These are phyloP conservation scores for Cerrena zonata DNA, from an alignment of 1,284 basidiomycete species.

Conservation along the genomic window DNA sequence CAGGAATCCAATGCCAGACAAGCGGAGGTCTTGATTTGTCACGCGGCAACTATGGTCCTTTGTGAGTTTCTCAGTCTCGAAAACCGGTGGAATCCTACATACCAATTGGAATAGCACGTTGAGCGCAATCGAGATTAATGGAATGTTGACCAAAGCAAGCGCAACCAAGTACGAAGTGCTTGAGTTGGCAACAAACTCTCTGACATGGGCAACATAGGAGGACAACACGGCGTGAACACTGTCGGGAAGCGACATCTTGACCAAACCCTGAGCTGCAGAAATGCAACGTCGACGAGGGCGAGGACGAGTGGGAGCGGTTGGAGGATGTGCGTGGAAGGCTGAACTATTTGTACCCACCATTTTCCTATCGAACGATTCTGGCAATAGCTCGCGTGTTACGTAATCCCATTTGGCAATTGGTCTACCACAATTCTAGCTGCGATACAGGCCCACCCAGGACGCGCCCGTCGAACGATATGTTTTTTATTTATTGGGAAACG, in stretches of 20 bases:
- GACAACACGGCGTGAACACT: conserved; percentile 40
- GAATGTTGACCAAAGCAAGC: conserved; percentile 34
- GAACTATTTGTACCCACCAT: conserved; percentile 1
- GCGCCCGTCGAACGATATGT: no score
- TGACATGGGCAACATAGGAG: conserved; percentile 40
- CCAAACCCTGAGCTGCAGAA: background rate
- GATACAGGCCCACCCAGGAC: background rate
- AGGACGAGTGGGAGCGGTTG: conserved; percentile 6
- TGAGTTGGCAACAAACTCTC: conserved; percentile 25
- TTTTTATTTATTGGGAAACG: no score
- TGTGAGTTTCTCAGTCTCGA: background rate
- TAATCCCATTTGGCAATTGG: conserved; percentile 6
- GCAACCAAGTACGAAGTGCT: conserved; percentile 25
- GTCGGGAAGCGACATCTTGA: conserved; percentile 36
- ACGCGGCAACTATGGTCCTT: conserved; percentile 35
- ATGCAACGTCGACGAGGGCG: background rate
- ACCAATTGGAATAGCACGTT: conserved; percentile 63
- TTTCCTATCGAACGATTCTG: conserved; percentile 12
- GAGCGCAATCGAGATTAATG: conserved; percentile 43
- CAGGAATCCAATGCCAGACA: conserved; percentile 76
- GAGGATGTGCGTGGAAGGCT: conserved; percentile 1
- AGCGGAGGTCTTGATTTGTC: conserved; percentile 62
- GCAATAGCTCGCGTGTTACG: conserved; percentile 4
- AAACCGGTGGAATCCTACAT: conserved; percentile 20
- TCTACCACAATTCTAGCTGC: background rate